Percentiles rank a stretch among this genome's conserved stretches.
phyloP scores from a whole-genome alignment of 2,329 filamentous ascomycete genomes.

The Botrytis paeoniae region DNA sequence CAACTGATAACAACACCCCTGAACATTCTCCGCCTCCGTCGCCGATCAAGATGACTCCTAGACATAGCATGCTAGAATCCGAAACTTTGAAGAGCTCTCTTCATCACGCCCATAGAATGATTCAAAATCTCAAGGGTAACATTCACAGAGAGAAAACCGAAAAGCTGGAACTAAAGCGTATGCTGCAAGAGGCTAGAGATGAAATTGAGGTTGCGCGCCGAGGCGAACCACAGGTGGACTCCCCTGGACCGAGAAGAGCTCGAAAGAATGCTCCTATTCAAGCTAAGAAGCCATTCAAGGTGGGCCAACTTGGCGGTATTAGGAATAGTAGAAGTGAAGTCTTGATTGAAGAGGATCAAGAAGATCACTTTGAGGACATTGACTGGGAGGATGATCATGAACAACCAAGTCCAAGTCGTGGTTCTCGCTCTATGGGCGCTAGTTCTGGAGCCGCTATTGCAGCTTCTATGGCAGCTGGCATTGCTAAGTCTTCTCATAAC shows the following conservation, averaged over 20 bases:
- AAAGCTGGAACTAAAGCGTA: slow-evolving; percentile 90
- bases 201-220: slow-evolving; percentile 70
- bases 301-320: slow-evolving; percentile 70
- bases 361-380: slow-evolving; percentile 60
- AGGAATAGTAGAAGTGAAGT: slow-evolving; percentile 76
- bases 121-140: slow-evolving; percentile 90
- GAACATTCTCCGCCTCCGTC: slow-evolving; percentile 90
- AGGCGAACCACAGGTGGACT: slow-evolving; percentile 44
- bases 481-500: slow-evolving; percentile 49
- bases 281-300: slow-evolving; percentile 74
- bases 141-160: slow-evolving; percentile 98
- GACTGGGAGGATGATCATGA: slow-evolving; percentile 80
- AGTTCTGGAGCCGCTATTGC: slow-evolving; percentile 37
- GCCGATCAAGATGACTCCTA: slow-evolving; percentile 84
- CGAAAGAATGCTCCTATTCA: slow-evolving; percentile 62
- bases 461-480: slow-evolving; percentile 32
- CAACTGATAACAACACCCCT: slow-evolving; percentile 69
- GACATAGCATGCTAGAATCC: slow-evolving; percentile 87
- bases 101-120: slow-evolving; percentile 91
- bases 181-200: slow-evolving; percentile 92
- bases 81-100: slow-evolving; percentile 94
- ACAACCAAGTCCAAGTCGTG: slow-evolving; percentile 58
- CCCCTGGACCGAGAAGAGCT: slow-evolving; percentile 54
- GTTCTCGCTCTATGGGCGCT: slow-evolving; percentile 28
- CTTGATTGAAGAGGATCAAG: slow-evolving; percentile 39